These are phyloP conservation scores for Papiliotrema flavescens DNA, from an alignment of 1,284 basidiomycete genomes.

Conservation along the genomic window DNA sequence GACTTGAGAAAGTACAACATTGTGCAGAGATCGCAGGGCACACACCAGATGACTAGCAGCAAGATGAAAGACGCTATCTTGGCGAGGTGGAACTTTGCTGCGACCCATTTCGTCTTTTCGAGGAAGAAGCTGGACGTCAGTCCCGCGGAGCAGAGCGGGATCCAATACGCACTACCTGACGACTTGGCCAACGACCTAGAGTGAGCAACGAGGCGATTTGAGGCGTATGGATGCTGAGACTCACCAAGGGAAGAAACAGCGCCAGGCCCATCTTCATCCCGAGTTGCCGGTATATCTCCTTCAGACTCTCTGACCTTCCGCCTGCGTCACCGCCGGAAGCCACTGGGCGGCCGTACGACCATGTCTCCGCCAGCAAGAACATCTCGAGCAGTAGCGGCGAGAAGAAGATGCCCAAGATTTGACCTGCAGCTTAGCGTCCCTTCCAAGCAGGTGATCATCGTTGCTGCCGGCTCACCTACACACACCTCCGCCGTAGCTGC, in stretches of 20 bases:
- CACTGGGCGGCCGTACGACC: constrained; percentile 31
- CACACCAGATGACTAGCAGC: constrained; percentile 24
- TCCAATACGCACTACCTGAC: constrained; percentile 12
- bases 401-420: constrained; percentile 34
- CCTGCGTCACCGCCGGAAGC: constrained; percentile 20
- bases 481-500: constrained; percentile 35
- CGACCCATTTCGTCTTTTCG: constrained; percentile 24
- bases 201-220: not conserved
- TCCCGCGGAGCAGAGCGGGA: not conserved
- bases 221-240: not conserved
- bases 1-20: not conserved
- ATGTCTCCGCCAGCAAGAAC: constrained; percentile 24
- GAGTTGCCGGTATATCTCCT: constrained; percentile 33
- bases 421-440: constrained; percentile 7
- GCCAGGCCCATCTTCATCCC: constrained; percentile 30
- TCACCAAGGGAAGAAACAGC: constrained; percentile 30
- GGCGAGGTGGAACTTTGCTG: constrained; percentile 20
- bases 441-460: not conserved
- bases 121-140: constrained; percentile 14
- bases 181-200: constrained; percentile 22
- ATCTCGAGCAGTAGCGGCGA: constrained; percentile 35
- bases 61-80: constrained; percentile 27
- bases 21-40: not conserved
- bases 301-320: constrained; percentile 12
- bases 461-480: constrained; percentile 21